phyloP scores from a whole-genome alignment of 2,329 filamentous ascomycete genomes.

The Chrysosporium queenslandicum region DNA sequence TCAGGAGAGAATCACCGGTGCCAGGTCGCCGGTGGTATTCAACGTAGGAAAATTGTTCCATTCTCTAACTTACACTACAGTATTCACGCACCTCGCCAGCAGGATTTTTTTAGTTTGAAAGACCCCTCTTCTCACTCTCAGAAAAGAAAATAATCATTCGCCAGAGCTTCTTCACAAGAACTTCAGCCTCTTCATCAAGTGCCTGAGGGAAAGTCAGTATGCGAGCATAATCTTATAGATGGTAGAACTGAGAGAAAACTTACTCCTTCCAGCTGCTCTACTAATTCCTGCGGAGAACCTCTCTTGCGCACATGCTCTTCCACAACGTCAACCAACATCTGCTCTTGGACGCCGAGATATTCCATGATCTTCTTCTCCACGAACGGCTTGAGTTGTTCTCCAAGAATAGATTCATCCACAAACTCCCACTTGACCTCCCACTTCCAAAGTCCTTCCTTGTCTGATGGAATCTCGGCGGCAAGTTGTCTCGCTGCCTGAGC shows the following conservation, averaged over 20 bases:
- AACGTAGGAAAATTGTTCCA: background rate
- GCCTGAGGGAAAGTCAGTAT: constrained; percentile 47
- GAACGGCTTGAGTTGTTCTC: constrained; percentile 82
- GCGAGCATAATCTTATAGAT: constrained; percentile 12
- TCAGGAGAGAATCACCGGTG: too few species aligned
- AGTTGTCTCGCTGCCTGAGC: constrained; percentile 70
- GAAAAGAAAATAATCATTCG: constrained; percentile 97
- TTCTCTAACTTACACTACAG: background rate
- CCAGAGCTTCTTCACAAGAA: constrained; percentile 93
- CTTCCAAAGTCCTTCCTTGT: constrained; percentile 78
- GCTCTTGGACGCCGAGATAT: constrained; percentile 89
- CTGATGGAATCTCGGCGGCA: constrained; percentile 79
- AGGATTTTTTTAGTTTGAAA: constrained; percentile 48
- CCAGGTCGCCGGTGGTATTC: background rate
- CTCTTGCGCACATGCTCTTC: constrained; percentile 73
- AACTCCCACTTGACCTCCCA: constrained; percentile 91
- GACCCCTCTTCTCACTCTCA: constrained; percentile 81
- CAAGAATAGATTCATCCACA: constrained; percentile 69
- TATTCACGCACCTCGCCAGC: too few species aligned
- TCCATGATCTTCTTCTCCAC: constrained; percentile 98
- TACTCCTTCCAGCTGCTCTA: constrained; percentile 75
- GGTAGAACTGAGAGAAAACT: constrained; percentile 30
- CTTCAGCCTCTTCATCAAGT: constrained; percentile 88
- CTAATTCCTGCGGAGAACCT: constrained; percentile 65
- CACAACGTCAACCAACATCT: constrained; percentile 86